A percentile compares a stretch with the other conserved stretches of the same genome.
These are phyloP conservation scores for Pisolithus sp. DNA, from an alignment of 768 basidiomycete genomes.

Conservation along the genomic window DNA sequence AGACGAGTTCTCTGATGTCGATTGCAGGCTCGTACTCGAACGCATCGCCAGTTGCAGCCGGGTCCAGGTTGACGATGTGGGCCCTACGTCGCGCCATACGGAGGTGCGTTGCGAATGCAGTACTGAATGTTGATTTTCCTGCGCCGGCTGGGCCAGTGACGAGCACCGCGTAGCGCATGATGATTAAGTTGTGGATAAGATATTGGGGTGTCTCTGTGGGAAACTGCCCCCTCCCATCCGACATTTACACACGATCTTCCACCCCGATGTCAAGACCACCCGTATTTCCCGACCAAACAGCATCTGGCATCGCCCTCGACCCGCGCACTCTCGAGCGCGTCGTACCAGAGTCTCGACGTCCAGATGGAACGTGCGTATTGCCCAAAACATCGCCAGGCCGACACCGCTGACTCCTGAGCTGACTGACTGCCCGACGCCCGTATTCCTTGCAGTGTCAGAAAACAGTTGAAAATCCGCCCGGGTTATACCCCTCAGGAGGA, in stretches of 20 bases:
- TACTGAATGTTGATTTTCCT: conserved; percentile 93
- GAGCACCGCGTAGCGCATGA: conserved; percentile 84
- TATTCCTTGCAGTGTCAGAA: conserved; percentile 56
- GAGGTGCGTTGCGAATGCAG: conserved; percentile 84
- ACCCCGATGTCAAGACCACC: conserved; percentile 66
- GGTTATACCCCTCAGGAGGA: conserved; percentile 96
- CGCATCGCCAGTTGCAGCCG: conserved; percentile 78
- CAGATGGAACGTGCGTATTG: conserved; percentile 72
- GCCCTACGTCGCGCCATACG: conserved; percentile 72
- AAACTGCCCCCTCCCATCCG: not conserved
- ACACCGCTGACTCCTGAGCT: conserved; percentile 12
- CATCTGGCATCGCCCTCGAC: conserved; percentile 78
- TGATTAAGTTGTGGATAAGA: conserved; percentile 6
- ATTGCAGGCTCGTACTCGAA: conserved; percentile 91
- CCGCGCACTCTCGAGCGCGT: conserved; percentile 83
- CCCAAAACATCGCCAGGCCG: conserved; percentile 1
- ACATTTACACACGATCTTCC: not conserved
- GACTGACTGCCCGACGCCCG: not conserved
- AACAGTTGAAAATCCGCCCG: conserved; percentile 83
- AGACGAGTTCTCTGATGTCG: conserved; percentile 91
- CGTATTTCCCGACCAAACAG: conserved; percentile 61
- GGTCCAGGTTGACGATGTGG: conserved; percentile 96
- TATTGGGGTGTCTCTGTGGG: conserved; percentile 23
- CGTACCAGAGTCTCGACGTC: conserved; percentile 74
- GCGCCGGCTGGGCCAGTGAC: conserved; percentile 97